Conservation (phyloP, 179 eudicot genomes). For the Amaranthus tricolor region DNA sequence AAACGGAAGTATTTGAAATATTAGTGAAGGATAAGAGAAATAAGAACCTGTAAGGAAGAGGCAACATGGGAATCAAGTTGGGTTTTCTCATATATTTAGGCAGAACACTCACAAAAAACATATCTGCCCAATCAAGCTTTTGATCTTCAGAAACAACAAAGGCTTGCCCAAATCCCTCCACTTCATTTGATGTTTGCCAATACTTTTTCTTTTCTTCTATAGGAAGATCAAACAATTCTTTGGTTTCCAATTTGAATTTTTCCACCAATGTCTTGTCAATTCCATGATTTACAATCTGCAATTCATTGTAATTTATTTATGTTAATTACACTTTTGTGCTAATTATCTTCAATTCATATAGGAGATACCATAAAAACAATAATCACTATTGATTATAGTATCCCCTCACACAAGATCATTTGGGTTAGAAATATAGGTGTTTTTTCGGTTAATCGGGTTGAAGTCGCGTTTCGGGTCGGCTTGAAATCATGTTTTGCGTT, state of each 20-base stretch:
- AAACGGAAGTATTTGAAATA: background rate
- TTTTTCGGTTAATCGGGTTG: no score
- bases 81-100: constrained; percentile 39
- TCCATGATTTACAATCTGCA: constrained; percentile 54
- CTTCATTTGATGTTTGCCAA: constrained; percentile 44
- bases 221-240: constrained; percentile 41
- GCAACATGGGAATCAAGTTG: constrained; percentile 46
- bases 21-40: background rate
- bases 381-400: no score
- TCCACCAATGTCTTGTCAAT: constrained; percentile 34
- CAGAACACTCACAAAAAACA: constrained; percentile 34
- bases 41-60: constrained; percentile 38
- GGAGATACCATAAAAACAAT: background rate
- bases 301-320: background rate
- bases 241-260: constrained; percentile 40
- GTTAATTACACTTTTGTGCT: background rate
- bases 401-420: no score
- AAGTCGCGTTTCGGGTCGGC: no score
- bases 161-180: constrained; percentile 66
- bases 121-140: constrained; percentile 60
- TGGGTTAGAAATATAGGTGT: no score
- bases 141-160: constrained; percentile 51
- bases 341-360: background rate
- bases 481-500: no score
- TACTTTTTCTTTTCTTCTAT: constrained; percentile 49